Base-by-base conservation (phyloP, 2,329 filamentous ascomycete genomes). In the Zalaria sp. region DNA sequence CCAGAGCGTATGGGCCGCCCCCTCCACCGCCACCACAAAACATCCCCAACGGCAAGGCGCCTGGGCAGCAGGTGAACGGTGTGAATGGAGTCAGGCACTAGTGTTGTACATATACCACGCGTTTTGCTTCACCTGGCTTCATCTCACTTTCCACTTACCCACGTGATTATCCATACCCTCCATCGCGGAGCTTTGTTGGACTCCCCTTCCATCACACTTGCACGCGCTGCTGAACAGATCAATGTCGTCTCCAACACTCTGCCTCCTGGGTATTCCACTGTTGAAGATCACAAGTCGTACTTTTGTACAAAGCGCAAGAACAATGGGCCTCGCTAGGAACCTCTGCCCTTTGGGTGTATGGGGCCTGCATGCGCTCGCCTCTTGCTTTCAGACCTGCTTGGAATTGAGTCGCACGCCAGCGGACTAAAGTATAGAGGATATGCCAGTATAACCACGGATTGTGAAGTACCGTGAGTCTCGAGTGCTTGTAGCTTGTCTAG, bases 21-120 rank as follows among this genome's bases (percentile, higher is more conserved):
- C 68, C 68, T 26, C 69, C 68, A 11, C 71, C 71, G 6, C 69
- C 69, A 6, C 67, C 66, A 34, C 62, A 69, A 32, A 38, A 61
- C 67, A 50, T 11, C 41, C 35, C 10, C 39, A 40, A 35, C 42
- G 37, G 39, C 39, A 39, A 46, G 18, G 35, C 50, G 43, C 46
- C 46, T 11, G 53, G 57, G 45, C 54, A 55, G 37, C 35, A 47
- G 46, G 42, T 32, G 40, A 44, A 51, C 45, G 49, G 45, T 41
- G 46, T 56, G 40, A 57, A 57, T 47, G 54, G 54, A 25, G 45
- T 50, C 18, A 51, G 51, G 48, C 52, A 55, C 49, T 53, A 36
- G 25, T 27, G 31, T 36, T 26, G 5, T 25, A 35, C 9, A 10
- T 7, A 26, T 40, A 49, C 38, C 38, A 31, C 11, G 35, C 8